These are phyloP conservation scores for Clavaria fumosa DNA, from an alignment of 768 basidiomycete species.

Conservation along the genomic window DNA sequence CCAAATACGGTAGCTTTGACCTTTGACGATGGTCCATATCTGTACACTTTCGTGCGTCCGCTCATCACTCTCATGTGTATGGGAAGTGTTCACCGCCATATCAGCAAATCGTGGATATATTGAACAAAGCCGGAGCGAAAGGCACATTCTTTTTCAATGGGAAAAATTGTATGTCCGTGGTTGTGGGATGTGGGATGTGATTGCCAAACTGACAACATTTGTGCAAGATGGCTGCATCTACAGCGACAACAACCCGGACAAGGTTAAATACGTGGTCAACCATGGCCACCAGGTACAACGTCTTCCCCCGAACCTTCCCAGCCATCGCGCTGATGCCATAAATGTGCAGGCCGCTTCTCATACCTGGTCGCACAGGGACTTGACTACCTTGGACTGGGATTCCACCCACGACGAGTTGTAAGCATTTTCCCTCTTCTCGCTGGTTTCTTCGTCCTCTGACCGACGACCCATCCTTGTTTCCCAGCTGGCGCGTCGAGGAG, in stretches of 20 bases:
- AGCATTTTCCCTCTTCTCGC: too few relatives aligned
- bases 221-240: constrained; percentile 26
- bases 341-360: constrained; percentile 26
- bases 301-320: not conserved
- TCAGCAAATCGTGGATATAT: constrained; percentile 18
- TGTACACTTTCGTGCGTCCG: constrained; percentile 18
- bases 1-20: constrained; percentile 27
- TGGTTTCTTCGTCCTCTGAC: too few relatives aligned
- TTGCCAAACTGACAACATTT: not conserved
- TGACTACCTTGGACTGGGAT: constrained; percentile 20
- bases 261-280: constrained; percentile 23
- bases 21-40: constrained; percentile 30
- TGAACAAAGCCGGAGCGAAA: constrained; percentile 13
- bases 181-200: not conserved
- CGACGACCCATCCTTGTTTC: too few relatives aligned
- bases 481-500: constrained; percentile 28
- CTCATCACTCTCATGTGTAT: not conserved
- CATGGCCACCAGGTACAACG: constrained; percentile 22
- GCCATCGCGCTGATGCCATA: not conserved
- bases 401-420: constrained; percentile 28
- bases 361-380: constrained; percentile 29
- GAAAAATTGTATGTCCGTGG: constrained; percentile 8
- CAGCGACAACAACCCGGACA: constrained; percentile 13
- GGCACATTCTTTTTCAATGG: constrained; percentile 20
- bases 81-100: not conserved